Base-by-base conservation (phyloP, 163 green algal genomes). In the Prototheca wickerhamii region DNA sequence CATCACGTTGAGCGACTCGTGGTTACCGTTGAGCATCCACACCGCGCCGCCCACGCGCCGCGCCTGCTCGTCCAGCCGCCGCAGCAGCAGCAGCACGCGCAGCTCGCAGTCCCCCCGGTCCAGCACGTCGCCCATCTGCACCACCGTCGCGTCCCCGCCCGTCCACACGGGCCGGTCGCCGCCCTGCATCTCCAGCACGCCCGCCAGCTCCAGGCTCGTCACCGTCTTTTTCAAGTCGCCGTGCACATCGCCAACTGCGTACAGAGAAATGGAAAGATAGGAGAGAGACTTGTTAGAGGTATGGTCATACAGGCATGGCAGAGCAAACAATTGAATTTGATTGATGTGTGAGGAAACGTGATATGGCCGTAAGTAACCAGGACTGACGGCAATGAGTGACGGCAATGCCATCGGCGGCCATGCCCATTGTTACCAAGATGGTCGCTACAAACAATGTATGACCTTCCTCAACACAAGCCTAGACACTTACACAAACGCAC, bases 1-100 rank as follows among this genome's bases (percentile, higher is more conserved):
- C 20, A 77, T 87, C 7, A 97, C 79, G 63, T 97, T 98, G 12
- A 97, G 72, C 56, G 79, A 92, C 69, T 98, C 92, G 71, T 98
- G 92, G 78, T 98, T 98, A 65, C 92, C 92, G 58, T 96, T 96
- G 3, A 96, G 75, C 84, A 96, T 93, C 67, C 87, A 90, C 3
- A 96, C 86, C 4, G 83, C 88, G 2, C 90, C 90, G 8, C 89
- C 89, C 20, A 88, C 65, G 43, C 73, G 60, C 51, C 78, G 61
- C 1, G 90, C 90, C 69, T 95, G 84, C 31, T 70, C 29, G 60
- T 93, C 83, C 26, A 96, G 71, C 57, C 88, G 82, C 2, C 87
- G 72, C 49, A 96, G 70, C 60, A 96, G 60, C 67, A 89, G 83
- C 23, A 96, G 61, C 74, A 42, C 64, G 91, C 87, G 83, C 10